Evolutionary conservation across 1,284 basidiomycete genomes (phyloP).

Genomic region (Coniferiporia weirii): DNA sequence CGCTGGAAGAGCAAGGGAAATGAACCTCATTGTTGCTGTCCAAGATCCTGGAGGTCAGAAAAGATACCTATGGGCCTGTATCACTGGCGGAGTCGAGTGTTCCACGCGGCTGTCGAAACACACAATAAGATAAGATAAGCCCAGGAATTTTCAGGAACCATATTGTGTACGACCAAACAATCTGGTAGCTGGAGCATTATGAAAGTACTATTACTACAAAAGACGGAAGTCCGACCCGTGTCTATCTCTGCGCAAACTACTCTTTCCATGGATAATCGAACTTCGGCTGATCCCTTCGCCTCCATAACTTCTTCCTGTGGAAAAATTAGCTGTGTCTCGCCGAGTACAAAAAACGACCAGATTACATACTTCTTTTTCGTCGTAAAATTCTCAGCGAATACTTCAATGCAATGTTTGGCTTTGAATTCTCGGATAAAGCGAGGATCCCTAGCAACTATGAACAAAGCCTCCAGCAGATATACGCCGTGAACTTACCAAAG

Average conservation of each 20-base stretch:
- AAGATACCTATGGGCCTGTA: neutral
- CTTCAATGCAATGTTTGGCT: constrained; percentile 76
- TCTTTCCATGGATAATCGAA: constrained; percentile 87
- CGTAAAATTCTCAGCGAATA: constrained; percentile 76
- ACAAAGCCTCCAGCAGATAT: neutral
- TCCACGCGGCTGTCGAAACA: too few species aligned
- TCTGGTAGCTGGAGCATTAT: too few species aligned
- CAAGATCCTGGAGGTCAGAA: neutral
- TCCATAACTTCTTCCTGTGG: constrained; percentile 83
- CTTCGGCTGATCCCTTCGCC: constrained; percentile 80
- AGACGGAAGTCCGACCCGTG: too few species aligned
- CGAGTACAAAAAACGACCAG: neutral
- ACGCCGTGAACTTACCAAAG: constrained; percentile 63
- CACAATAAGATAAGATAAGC: too few species aligned
- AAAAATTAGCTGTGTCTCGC: constrained; percentile 15
- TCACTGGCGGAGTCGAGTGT: too few species aligned
- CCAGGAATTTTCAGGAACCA: too few species aligned
- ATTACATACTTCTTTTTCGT: constrained; percentile 83
- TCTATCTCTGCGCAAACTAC: constrained; percentile 25
- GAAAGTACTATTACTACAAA: too few species aligned
- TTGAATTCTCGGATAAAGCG: constrained; percentile 95
- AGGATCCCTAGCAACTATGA: constrained; percentile 67
- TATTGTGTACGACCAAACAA: too few species aligned
- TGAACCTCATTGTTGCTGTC: constrained; percentile 45
- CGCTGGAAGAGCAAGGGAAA: constrained; percentile 30